A percentile compares a stretch with the other conserved stretches of the same genome.
Evolutionary conservation across 495 filamentous ascomycete species (phyloP).

Genomic region (Hypomontagnella monticulosa): DNA sequence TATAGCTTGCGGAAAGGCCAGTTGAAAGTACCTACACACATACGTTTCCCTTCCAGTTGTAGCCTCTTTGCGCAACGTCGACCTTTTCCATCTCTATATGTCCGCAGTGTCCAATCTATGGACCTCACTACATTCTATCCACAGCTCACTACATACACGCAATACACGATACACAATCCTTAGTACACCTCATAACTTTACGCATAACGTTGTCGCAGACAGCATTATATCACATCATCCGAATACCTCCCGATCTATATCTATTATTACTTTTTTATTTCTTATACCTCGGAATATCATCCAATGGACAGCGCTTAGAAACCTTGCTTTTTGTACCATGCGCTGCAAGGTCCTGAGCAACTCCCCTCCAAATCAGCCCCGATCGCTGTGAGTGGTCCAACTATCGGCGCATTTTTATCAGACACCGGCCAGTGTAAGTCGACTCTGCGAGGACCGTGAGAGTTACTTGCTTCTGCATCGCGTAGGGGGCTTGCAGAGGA

Average conservation of each 20-base stretch:
- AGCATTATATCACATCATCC: slow-evolving; percentile 5
- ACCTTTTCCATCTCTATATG: neutral
- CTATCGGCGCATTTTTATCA: slow-evolving; percentile 25
- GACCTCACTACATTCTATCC: neutral
- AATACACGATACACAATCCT: neutral
- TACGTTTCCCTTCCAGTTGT: neutral
- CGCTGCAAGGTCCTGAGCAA: slow-evolving; percentile 35
- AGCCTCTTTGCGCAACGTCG: neutral
- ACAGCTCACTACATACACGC: neutral
- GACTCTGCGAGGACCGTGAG: slow-evolving; percentile 22
- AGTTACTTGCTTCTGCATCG: slow-evolving; percentile 37
- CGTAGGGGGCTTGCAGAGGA: slow-evolving; percentile 34
- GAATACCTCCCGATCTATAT: slow-evolving; percentile 2
- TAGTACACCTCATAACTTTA: too few relatives aligned
- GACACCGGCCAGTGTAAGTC: slow-evolving; percentile 5
- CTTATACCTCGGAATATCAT: slow-evolving; percentile 7
- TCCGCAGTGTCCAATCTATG: neutral
- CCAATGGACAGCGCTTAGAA: slow-evolving; percentile 30
- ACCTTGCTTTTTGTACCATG: slow-evolving; percentile 37
- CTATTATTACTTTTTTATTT: slow-evolving; percentile 18
- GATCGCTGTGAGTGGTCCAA: slow-evolving; percentile 41
- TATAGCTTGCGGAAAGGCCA: slow-evolving; percentile 15
- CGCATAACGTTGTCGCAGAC: slow-evolving; percentile 19
- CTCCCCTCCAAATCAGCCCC: slow-evolving; percentile 35
- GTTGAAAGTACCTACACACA: slow-evolving; percentile 1